Evolutionary conservation across 306 rosid species (phyloP).

Genomic region (Potentilla sterilis): DNA sequence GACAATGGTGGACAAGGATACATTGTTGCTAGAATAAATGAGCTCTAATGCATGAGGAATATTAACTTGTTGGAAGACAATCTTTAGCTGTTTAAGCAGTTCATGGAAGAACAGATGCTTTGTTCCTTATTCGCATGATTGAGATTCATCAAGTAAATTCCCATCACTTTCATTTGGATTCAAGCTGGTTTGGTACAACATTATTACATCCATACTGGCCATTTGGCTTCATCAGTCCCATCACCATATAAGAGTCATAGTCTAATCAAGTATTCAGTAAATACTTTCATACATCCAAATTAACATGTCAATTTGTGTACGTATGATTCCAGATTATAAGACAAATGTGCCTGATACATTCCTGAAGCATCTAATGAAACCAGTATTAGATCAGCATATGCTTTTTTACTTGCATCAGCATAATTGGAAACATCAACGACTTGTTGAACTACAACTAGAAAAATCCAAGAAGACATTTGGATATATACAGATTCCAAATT

Average conservation of each 20-base stretch:
- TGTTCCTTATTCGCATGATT: not conserved
- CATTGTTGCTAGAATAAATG: not conserved
- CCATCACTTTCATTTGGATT: not conserved
- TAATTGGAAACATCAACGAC: slow-evolving; percentile 8
- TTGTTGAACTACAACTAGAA: slow-evolving; percentile 5
- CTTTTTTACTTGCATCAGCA: slow-evolving; percentile 4
- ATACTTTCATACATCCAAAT: not conserved
- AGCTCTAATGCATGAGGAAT: not conserved
- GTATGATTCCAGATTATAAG: slow-evolving; percentile 19
- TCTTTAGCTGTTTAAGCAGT: not conserved
- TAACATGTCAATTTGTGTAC: not conserved
- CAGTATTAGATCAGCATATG: slow-evolving; percentile 5
- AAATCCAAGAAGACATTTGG: not conserved
- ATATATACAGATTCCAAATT: slow-evolving; percentile 14
- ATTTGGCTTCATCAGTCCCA: slow-evolving; percentile 1
- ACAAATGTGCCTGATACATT: slow-evolving; percentile 21
- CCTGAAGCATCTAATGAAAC: slow-evolving; percentile 6
- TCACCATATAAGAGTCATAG: not conserved
- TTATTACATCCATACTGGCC: not conserved
- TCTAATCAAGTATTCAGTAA: not conserved
- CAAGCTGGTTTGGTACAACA: not conserved
- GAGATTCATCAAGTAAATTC: slow-evolving; percentile 6
- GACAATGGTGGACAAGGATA: not conserved
- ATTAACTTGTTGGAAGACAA: not conserved
- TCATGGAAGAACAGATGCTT: not conserved